Percentiles rank a stretch among this genome's conserved stretches.
phyloP scores from a whole-genome alignment of 1,139 yeast species.

The Pichia sp. region DNA sequence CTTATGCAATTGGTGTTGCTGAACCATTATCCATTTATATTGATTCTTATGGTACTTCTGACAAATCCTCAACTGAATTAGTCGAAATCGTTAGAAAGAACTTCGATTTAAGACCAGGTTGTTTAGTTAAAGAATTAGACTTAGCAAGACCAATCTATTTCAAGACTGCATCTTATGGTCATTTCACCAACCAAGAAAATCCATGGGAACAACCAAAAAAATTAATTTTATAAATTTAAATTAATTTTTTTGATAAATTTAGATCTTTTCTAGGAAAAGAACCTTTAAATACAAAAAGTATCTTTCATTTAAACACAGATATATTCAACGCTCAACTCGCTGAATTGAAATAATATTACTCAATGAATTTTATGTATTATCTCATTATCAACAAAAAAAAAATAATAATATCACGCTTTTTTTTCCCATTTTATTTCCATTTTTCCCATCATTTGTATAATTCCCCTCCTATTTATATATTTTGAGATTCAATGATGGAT shows the following conservation, averaged over 20 bases:
- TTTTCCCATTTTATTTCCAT: background rate
- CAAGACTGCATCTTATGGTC: conserved; percentile 99
- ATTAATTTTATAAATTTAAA: conserved; percentile 56
- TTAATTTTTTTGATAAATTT: too few relatives aligned
- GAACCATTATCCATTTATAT: conserved; percentile 97
- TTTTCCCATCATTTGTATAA: conserved; percentile 14
- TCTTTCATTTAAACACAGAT: too few relatives aligned
- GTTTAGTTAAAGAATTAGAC: conserved; percentile 90
- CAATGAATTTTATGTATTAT: conserved; percentile 9
- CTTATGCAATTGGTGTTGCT: conserved; percentile 99
- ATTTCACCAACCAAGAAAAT: conserved; percentile 98
- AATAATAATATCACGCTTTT: conserved; percentile 1
- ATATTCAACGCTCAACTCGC: conserved; percentile 18
- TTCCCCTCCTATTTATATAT: conserved; percentile 7
- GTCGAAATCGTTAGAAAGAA: conserved; percentile 86
- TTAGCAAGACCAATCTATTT: conserved; percentile 98
- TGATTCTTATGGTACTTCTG: conserved; percentile 96
- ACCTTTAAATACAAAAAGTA: background rate
- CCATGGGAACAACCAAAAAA: conserved; percentile 98
- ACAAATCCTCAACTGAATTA: conserved; percentile 80
- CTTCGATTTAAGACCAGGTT: conserved; percentile 99
- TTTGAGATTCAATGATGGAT: conserved; percentile 20
- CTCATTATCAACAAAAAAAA: conserved; percentile 1
- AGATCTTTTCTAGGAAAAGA: conserved; percentile 9
- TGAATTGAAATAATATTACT: conserved; percentile 9